Evolutionary conservation across 2,329 filamentous ascomycete genomes (phyloP).

Genomic region (Curvularia eragrostidis): DNA sequence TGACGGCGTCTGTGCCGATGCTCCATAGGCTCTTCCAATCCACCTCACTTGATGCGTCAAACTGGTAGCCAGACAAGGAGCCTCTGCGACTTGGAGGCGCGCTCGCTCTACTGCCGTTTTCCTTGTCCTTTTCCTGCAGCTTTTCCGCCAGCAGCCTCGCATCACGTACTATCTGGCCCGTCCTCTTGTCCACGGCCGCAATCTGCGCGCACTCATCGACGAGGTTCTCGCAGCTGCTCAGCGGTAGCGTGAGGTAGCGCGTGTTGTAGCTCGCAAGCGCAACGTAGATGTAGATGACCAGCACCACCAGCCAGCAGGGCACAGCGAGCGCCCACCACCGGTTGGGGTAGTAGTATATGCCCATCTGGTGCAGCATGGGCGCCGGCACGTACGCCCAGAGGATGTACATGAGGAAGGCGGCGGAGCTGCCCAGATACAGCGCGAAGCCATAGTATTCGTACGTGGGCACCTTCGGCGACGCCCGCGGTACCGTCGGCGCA

Average conservation of each 20-base stretch:
- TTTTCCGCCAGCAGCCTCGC: slow-evolving; percentile 31
- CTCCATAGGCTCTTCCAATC: slow-evolving; percentile 89
- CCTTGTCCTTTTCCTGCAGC: slow-evolving; percentile 38
- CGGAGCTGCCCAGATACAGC: slow-evolving; percentile 85
- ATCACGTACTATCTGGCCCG: slow-evolving; percentile 62
- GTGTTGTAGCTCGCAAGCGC: slow-evolving; percentile 91
- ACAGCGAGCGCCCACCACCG: slow-evolving; percentile 97
- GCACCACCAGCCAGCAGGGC: slow-evolving; percentile 87
- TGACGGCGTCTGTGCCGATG: slow-evolving; percentile 91
- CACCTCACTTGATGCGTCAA: slow-evolving; percentile 52
- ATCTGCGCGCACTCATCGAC: slow-evolving; percentile 90
- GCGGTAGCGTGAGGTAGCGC: slow-evolving; percentile 81
- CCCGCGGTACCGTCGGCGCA: slow-evolving; percentile 75
- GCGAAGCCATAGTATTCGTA: slow-evolving; percentile 99
- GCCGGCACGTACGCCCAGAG: slow-evolving; percentile 91
- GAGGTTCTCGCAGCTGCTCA: slow-evolving; percentile 83
- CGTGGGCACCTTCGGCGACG: slow-evolving; percentile 92
- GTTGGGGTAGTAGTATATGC: slow-evolving; percentile 96
- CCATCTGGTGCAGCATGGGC: slow-evolving; percentile 88
- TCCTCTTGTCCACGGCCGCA: slow-evolving; percentile 74
- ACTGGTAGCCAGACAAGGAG: slow-evolving; percentile 45
- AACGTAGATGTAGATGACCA: slow-evolving; percentile 90
- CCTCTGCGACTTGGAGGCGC: slow-evolving; percentile 45
- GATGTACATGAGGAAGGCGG: slow-evolving; percentile 76
- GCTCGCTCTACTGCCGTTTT: slow-evolving; percentile 51